Evolutionary conservation across 2,329 filamentous ascomycete genomes (phyloP), one percentile per base, ranked within the genome.

Genomic region (Monilinia fructigena): DNA sequence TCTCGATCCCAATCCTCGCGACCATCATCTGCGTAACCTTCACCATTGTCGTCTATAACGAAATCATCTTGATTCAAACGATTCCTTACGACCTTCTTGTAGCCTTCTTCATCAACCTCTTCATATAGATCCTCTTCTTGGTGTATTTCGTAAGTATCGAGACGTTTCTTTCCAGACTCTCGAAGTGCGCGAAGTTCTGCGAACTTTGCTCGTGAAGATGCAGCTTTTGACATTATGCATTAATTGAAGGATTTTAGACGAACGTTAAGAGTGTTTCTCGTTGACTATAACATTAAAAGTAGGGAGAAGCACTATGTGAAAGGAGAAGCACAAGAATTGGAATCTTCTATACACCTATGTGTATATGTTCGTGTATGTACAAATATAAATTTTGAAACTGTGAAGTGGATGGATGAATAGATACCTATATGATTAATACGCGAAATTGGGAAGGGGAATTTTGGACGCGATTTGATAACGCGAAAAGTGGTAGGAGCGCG

Each of bases 11-110:
- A 94, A 74, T 98, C 95, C 79, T 97, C 93, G 65, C 95, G 89
- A 68, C 95, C 95, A 76, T 98, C 95, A 77, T 98, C 94, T 71
- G 92, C 94, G 75, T 99, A 99, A 48, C 95, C 94, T 76, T 94
- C 92, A 75, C 94, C 94, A 80, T 97, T 96, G 80, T 99, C 95
- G 81, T 98, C 95, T 68, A 99, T 93, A 63, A 99, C 94, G 75
- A 99, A 99, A 80, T 99, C 95, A 74, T 99, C 95, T 74, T 96
- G 85, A 75, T 98, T 91, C 62, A 99, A 83, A 56, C 95, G 89
- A 66, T 89, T 87, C 53, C 95, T 87, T 18, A 99, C 93, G 71
- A 98, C 89, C 77, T 96, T 96, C 82, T 97, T 97, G 83, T 99
- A 99, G 62, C 91, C 91, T 75, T 95, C 94, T 74, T 99, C 95